A percentile compares a stretch with the other conserved stretches of the same genome.
phyloP scores from a whole-genome alignment of 495 filamentous ascomycete species.

The Penicillium steckii region DNA sequence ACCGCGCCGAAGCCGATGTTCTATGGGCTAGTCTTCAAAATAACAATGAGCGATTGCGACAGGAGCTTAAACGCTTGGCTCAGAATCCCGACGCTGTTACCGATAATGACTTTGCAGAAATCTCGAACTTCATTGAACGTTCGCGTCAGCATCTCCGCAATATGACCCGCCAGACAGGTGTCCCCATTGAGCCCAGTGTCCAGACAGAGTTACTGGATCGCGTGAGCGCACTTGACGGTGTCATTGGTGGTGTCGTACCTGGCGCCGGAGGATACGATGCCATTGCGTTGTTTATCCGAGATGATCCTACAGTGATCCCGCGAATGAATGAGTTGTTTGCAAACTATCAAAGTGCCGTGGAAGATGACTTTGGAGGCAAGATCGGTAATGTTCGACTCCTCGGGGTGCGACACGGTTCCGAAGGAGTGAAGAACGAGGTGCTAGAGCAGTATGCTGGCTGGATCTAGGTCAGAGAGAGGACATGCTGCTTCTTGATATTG shows the following conservation, averaged over 20 bases:
- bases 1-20: slow-evolving; percentile 61
- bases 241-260: slow-evolving; percentile 88
- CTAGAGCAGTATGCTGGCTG: slow-evolving; percentile 62
- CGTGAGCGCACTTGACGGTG: slow-evolving; percentile 67
- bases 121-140: slow-evolving; percentile 43
- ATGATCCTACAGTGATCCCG: slow-evolving; percentile 66
- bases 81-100: slow-evolving; percentile 31
- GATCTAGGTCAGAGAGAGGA: slow-evolving; percentile 32
- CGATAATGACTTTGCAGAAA: slow-evolving; percentile 31
- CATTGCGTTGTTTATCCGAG: slow-evolving; percentile 72
- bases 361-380: slow-evolving; percentile 54
- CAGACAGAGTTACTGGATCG: slow-evolving; percentile 85
- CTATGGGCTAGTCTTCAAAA: slow-evolving; percentile 73
- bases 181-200: slow-evolving; percentile 87
- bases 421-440: slow-evolving; percentile 72
- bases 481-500: not conserved
- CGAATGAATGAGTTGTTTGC: slow-evolving; percentile 61
- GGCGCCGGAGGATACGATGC: slow-evolving; percentile 96
- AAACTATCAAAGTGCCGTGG: slow-evolving; percentile 57
- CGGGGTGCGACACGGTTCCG: slow-evolving; percentile 81
- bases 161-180: slow-evolving; percentile 71
- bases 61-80: slow-evolving; percentile 51
- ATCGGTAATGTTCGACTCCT: slow-evolving; percentile 74
- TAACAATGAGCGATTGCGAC: slow-evolving; percentile 69
- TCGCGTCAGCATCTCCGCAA: slow-evolving; percentile 64